Conservation (phyloP, 2,329 filamentous ascomycete genomes). For the Aspergillus sergii region DNA sequence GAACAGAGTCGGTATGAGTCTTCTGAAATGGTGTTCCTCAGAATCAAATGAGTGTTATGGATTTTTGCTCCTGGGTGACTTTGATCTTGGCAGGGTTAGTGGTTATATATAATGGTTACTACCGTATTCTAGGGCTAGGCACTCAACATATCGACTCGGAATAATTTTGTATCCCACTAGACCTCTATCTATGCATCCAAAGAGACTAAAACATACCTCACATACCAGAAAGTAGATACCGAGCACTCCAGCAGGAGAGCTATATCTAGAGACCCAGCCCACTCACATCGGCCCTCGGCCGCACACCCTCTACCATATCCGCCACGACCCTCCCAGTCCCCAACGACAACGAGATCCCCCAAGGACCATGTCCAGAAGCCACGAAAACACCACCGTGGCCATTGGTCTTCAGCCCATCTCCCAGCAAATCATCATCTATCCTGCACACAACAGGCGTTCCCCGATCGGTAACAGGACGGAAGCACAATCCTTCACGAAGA, state of each 20-base stretch:
- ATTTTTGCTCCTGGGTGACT: no score
- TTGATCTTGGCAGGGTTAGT: no score
- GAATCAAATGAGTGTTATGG: neutral
- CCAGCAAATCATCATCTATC: conserved; percentile 60
- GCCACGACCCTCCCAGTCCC: conserved; percentile 72
- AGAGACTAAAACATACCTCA: neutral
- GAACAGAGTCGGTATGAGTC: no score
- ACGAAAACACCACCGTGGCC: conserved; percentile 65
- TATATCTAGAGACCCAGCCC: conserved; percentile 44
- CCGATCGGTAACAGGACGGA: conserved; percentile 67
- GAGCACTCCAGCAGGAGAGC: neutral
- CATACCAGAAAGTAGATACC: neutral
- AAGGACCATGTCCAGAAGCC: conserved; percentile 73
- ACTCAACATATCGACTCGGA: neutral
- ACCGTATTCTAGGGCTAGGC: neutral
- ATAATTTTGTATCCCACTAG: no score
- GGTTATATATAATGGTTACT: neutral
- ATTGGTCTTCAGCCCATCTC: conserved; percentile 49
- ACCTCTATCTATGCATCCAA: neutral
- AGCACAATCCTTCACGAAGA: conserved; percentile 69
- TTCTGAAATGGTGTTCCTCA: no score
- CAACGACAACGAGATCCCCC: conserved; percentile 67
- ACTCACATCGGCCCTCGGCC: conserved; percentile 62
- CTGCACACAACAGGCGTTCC: conserved; percentile 66
- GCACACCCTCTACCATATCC: conserved; percentile 66